Evolutionary conservation across 2,329 filamentous ascomycete genomes (phyloP).

Genomic region (Byssoonygena ceratinophila): DNA sequence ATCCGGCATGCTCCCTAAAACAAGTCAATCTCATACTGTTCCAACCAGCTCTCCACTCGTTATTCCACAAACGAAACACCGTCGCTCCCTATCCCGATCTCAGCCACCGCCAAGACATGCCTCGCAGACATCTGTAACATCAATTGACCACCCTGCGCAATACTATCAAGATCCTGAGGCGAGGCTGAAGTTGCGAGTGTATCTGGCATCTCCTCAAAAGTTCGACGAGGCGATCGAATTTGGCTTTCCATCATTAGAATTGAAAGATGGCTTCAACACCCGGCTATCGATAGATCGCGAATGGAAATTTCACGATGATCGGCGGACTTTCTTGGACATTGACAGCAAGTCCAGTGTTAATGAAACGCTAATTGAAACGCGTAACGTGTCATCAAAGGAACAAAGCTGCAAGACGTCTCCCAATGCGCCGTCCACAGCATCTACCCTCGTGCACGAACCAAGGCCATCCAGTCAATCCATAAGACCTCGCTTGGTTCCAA

Average conservation of each 20-base stretch:
- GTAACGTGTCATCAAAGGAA: neutral
- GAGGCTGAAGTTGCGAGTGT: slow-evolving; percentile 71
- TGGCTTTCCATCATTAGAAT: slow-evolving; percentile 58
- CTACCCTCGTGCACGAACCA: slow-evolving; percentile 15
- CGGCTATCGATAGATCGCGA: slow-evolving; percentile 20
- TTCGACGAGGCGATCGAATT: slow-evolving; percentile 94
- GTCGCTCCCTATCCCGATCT: slow-evolving; percentile 33
- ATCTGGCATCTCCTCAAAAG: slow-evolving; percentile 79
- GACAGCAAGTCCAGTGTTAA: slow-evolving; percentile 38
- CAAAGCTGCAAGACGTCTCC: slow-evolving; percentile 14
- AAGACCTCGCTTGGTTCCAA: slow-evolving; percentile 9
- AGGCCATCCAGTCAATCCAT: slow-evolving; percentile 19
- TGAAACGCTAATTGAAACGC: slow-evolving; percentile 25
- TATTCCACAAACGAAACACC: slow-evolving; percentile 28
- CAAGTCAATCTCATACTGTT: slow-evolving; percentile 22
- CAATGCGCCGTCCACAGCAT: slow-evolving; percentile 1
- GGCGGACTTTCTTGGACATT: slow-evolving; percentile 44
- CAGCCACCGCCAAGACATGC: slow-evolving; percentile 38
- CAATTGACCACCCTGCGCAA: slow-evolving; percentile 60
- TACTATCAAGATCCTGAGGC: slow-evolving; percentile 89
- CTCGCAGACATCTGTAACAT: slow-evolving; percentile 41
- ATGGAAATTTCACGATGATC: slow-evolving; percentile 37
- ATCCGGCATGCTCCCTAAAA: slow-evolving; percentile 32
- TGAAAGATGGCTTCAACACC: slow-evolving; percentile 24
- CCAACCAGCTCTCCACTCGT: slow-evolving; percentile 22